Conservation (phyloP, 352 stramenopile genomes). For the Globisporangium abappressorium region DNA sequence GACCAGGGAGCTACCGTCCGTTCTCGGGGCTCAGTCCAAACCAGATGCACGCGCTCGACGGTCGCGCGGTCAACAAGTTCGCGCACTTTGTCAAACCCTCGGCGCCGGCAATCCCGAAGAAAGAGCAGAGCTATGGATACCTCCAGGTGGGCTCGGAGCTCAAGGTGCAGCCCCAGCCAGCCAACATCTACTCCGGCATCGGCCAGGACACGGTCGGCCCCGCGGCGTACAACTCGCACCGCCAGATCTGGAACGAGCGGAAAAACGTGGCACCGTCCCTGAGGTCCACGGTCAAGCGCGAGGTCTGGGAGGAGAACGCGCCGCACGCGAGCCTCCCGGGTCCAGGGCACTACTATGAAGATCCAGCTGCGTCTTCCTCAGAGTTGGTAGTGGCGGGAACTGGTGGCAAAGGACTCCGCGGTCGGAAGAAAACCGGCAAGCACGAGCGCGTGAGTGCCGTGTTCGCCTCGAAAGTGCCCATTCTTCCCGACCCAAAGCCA, state of each 20-base stretch:
- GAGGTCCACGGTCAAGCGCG: conserved; percentile 65
- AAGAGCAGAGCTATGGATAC: conserved; percentile 77
- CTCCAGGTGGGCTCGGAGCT: conserved; percentile 41
- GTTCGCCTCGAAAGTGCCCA: conserved; percentile 75
- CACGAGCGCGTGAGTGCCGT: conserved; percentile 49
- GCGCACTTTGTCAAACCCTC: conserved; percentile 51
- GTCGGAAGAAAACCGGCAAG: conserved; percentile 12
- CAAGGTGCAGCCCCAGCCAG: conserved; percentile 37
- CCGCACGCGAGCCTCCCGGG: conserved; percentile 45
- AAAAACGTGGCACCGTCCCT: conserved; percentile 67
- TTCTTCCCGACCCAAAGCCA: conserved; percentile 45
- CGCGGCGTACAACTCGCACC: conserved; percentile 57
- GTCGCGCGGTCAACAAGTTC: conserved; percentile 27
- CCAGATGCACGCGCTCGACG: conserved; percentile 13
- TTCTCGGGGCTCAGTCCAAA: conserved; percentile 29
- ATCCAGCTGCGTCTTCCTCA: background rate
- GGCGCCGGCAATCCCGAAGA: conserved; percentile 65
- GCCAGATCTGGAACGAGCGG: conserved; percentile 56
- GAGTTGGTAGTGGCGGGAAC: background rate
- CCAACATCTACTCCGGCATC: conserved; percentile 59
- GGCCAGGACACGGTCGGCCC: conserved; percentile 72
- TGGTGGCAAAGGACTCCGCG: background rate
- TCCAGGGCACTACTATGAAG: conserved; percentile 55
- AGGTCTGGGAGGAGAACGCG: conserved; percentile 71
- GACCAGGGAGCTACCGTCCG: conserved; percentile 47